These are phyloP conservation scores for Prunus mume DNA, from an alignment of 306 rosid species.

Conservation along the genomic window DNA sequence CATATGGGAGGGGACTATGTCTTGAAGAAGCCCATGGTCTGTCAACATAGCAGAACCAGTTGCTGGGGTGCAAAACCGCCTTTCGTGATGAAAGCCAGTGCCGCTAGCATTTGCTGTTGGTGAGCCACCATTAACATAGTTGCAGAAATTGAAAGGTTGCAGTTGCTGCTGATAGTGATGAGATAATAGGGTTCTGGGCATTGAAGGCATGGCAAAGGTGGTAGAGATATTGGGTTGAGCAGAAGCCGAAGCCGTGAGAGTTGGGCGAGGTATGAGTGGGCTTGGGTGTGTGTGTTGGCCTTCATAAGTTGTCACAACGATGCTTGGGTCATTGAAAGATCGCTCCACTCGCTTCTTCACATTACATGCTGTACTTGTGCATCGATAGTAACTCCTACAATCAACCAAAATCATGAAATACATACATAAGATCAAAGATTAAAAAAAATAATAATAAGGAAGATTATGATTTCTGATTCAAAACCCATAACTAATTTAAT, in stretches of 20 bases:
- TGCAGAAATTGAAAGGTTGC: neutral
- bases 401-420: neutral
- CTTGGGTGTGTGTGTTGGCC: constrained; percentile 84
- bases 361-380: constrained; percentile 79
- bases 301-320: constrained; percentile 90
- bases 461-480: neutral
- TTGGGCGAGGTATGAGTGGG: constrained; percentile 61
- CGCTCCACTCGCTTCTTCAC: constrained; percentile 95
- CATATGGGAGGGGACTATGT: constrained; percentile 58
- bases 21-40: constrained; percentile 77
- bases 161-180: constrained; percentile 20
- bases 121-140: neutral
- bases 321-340: constrained; percentile 64
- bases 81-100: constrained; percentile 38
- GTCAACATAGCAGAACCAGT: constrained; percentile 30
- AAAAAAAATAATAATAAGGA: neutral
- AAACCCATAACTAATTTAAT: neutral
- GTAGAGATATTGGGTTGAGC: neutral
- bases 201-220: constrained; percentile 24
- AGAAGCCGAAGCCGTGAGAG: constrained; percentile 22
- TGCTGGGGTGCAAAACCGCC: constrained; percentile 37
- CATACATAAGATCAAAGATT: neutral
- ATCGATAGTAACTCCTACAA: constrained; percentile 90
- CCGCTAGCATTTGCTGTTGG: neutral
- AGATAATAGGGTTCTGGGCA: constrained; percentile 16